These are phyloP conservation scores for Stellera chamaejasme DNA, from an alignment of 345 rosid species.

Conservation along the genomic window DNA sequence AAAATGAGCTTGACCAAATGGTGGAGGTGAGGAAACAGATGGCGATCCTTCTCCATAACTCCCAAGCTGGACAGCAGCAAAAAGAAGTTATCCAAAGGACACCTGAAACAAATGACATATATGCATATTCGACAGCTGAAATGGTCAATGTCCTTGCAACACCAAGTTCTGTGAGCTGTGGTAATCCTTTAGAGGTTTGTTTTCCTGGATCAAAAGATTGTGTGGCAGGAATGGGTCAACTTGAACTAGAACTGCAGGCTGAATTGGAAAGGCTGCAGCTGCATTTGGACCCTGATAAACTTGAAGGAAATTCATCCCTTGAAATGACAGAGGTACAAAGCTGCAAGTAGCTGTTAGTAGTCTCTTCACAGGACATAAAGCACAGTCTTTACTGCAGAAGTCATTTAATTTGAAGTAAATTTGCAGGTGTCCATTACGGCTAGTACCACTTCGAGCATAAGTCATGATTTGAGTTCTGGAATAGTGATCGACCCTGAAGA, in stretches of 20 bases:
- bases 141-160: constrained; percentile 19
- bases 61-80: constrained; percentile 21
- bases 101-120: constrained; percentile 13
- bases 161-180: constrained; percentile 15
- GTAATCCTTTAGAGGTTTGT: constrained; percentile 22
- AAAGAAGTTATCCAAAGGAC: constrained; percentile 13
- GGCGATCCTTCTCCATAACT: constrained; percentile 36
- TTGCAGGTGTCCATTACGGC: constrained; percentile 14
- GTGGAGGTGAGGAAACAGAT: constrained; percentile 39
- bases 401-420: background rate
- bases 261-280: constrained; percentile 57
- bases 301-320: constrained; percentile 14
- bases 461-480: constrained; percentile 18
- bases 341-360: background rate
- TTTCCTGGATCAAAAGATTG: constrained; percentile 19
- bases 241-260: constrained; percentile 70
- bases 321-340: constrained; percentile 24
- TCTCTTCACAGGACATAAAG: background rate
- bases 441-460: constrained; percentile 11
- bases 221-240: constrained; percentile 41
- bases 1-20: constrained; percentile 50
- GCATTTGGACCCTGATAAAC: constrained; percentile 33
- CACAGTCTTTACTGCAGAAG: background rate
- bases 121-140: constrained; percentile 19
- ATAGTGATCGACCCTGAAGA: constrained; percentile 33